Percentiles rank a stretch among this genome's conserved stretches.
Evolutionary conservation across 345 rosid genomes (phyloP).

Genomic region (Theobroma cacao): DNA sequence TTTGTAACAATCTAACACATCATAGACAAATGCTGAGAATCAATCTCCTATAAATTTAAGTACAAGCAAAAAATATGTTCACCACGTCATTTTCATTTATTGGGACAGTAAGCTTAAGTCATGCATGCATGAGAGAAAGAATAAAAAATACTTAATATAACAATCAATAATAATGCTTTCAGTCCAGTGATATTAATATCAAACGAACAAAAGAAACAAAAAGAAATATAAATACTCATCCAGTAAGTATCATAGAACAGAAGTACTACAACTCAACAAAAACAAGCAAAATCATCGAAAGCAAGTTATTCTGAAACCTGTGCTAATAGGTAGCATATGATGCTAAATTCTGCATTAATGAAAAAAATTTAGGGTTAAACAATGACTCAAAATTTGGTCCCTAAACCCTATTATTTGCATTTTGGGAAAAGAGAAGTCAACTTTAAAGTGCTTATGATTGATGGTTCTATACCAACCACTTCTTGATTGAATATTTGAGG

Average conservation of each 20-base stretch:
- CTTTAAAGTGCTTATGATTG: neutral
- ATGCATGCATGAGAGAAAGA: neutral
- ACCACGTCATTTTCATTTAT: slow-evolving; percentile 1
- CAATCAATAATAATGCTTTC: neutral
- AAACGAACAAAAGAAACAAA: neutral
- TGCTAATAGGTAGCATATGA: neutral
- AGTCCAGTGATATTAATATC: neutral
- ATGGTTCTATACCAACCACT: neutral
- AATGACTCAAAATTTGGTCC: neutral
- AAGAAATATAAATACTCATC: neutral
- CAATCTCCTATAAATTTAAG: neutral
- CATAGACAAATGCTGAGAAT: slow-evolving; percentile 19
- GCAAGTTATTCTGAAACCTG: neutral
- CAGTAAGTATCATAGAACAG: neutral
- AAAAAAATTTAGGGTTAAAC: neutral
- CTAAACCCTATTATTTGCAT: neutral
- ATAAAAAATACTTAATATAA: neutral
- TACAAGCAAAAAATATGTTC: neutral
- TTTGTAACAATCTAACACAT: slow-evolving; percentile 80
- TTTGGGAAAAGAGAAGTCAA: neutral
- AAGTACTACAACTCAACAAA: neutral
- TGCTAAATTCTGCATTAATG: neutral
- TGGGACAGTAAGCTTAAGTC: neutral
- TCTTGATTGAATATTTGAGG: neutral
- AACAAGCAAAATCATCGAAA: neutral